phyloP scores from a whole-genome alignment of 1,139 yeast species.

The Pichia sp. region DNA sequence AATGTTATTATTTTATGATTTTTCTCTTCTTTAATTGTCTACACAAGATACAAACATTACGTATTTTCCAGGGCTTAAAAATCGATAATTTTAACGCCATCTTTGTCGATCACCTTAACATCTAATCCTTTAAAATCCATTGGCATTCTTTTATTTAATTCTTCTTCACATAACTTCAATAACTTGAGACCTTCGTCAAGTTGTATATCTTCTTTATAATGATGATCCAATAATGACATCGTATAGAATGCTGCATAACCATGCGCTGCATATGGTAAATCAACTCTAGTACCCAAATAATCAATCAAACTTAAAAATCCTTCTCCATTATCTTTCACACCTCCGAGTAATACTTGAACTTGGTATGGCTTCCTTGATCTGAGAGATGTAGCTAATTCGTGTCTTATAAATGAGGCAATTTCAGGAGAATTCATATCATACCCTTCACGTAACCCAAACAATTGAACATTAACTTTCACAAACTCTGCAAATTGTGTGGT shows the following conservation, averaged over 20 bases:
- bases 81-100: conserved; percentile 54
- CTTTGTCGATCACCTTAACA: conserved; percentile 69
- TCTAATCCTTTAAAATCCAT: conserved; percentile 81
- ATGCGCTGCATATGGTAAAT: conserved; percentile 91
- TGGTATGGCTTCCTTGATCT: conserved; percentile 94
- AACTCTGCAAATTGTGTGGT: conserved; percentile 96
- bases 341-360: conserved; percentile 82
- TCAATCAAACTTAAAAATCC: conserved; percentile 88
- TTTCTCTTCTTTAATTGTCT: too few species aligned
- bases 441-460: conserved; percentile 81
- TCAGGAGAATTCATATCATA: conserved; percentile 77
- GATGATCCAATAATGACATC: conserved; percentile 83
- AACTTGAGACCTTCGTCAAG: conserved; percentile 74
- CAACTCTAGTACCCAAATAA: conserved; percentile 86
- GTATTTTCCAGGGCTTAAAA: conserved; percentile 5
- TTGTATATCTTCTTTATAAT: conserved; percentile 71
- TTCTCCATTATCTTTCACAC: conserved; percentile 52
- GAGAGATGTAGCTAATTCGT: conserved; percentile 76
- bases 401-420: conserved; percentile 82
- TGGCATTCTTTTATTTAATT: conserved; percentile 84
- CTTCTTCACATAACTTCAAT: conserved; percentile 65
- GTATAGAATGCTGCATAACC: conserved; percentile 97
- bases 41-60: too few species aligned
- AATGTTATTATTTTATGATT: too few species aligned
- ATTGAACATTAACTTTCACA: conserved; percentile 85